phyloP scores from a whole-genome alignment of 2,329 filamentous ascomycete genomes.

The Botryosphaeria dothidea region DNA sequence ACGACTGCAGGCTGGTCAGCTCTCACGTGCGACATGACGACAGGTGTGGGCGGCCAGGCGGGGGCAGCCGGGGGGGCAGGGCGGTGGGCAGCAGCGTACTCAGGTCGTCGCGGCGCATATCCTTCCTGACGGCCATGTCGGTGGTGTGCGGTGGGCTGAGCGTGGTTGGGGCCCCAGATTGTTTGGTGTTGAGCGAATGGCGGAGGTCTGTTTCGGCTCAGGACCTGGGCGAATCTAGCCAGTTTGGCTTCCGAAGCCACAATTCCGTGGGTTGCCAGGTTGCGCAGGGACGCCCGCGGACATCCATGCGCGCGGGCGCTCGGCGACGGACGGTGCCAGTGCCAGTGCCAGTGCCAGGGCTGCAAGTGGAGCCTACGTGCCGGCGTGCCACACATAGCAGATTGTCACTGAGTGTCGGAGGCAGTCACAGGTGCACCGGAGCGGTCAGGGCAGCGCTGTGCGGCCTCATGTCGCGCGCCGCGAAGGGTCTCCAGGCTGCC shows the following conservation, averaged over 20 bases:
- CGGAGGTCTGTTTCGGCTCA: slow-evolving; percentile 7
- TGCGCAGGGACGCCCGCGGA: slow-evolving; percentile 8
- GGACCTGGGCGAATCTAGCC: slow-evolving; percentile 10
- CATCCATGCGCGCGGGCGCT: slow-evolving; percentile 3
- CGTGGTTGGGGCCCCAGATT: slow-evolving; percentile 15
- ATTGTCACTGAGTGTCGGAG: not conserved
- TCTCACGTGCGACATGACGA: slow-evolving; percentile 13
- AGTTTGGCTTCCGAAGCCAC: slow-evolving; percentile 9
- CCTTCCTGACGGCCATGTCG: slow-evolving; percentile 68
- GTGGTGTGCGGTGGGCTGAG: slow-evolving; percentile 18
- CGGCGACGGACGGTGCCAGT: not conserved
- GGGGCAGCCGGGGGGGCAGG: not conserved
- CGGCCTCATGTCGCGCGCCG: not conserved
- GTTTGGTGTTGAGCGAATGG: slow-evolving; percentile 19
- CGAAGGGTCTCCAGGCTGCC: not conserved
- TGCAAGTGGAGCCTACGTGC: slow-evolving; percentile 2
- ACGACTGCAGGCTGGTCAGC: slow-evolving; percentile 61
- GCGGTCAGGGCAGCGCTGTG: slow-evolving; percentile 7
- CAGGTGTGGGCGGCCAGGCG: not conserved
- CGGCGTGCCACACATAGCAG: slow-evolving; percentile 1
- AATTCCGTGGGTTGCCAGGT: not conserved
- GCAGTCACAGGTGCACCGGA: not conserved
- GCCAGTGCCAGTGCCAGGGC: not conserved
- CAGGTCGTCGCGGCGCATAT: slow-evolving; percentile 74
- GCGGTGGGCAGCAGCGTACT: slow-evolving; percentile 53